Conservation (phyloP, 2,329 filamentous ascomycete species). For the Aspergillus transmontanensis region DNA sequence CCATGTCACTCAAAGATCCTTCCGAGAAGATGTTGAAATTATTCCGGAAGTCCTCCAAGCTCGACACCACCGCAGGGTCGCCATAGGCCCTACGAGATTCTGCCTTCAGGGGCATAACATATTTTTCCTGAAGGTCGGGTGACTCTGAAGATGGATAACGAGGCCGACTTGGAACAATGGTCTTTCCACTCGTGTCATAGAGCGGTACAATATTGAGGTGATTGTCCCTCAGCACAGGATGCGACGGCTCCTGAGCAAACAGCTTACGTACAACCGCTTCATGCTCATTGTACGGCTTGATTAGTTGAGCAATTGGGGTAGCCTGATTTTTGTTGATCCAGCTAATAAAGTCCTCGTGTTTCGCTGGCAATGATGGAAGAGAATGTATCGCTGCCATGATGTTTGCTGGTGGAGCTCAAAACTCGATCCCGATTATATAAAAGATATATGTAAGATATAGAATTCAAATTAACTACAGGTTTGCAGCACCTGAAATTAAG, state of each 20-base stretch:
- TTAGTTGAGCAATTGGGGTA: slow-evolving; percentile 30
- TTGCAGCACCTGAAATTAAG: not conserved
- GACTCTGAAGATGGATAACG: slow-evolving; percentile 35
- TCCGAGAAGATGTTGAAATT: slow-evolving; percentile 86
- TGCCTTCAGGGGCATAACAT: slow-evolving; percentile 35
- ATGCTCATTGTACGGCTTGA: slow-evolving; percentile 40
- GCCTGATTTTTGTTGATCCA: slow-evolving; percentile 29
- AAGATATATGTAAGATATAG: not conserved
- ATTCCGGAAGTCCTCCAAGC: slow-evolving; percentile 70
- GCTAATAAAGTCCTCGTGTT: slow-evolving; percentile 31
- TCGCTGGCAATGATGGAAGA: slow-evolving; percentile 31
- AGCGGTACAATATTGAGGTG: slow-evolving; percentile 40
- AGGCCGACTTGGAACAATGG: slow-evolving; percentile 33
- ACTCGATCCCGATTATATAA: not conserved
- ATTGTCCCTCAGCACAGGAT: slow-evolving; percentile 31
- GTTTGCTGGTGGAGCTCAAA: not conserved
- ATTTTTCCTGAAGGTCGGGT: slow-evolving; percentile 33
- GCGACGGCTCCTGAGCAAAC: slow-evolving; percentile 42
- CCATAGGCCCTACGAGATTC: slow-evolving; percentile 64
- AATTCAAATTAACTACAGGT: not conserved
- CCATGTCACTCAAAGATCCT: slow-evolving; percentile 70
- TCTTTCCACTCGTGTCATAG: slow-evolving; percentile 28
- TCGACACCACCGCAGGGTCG: slow-evolving; percentile 67
- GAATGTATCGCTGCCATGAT: slow-evolving; percentile 11
- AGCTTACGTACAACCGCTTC: slow-evolving; percentile 39